Base-by-base conservation (phyloP, 1,284 basidiomycete species). In the Schizopora paradoxa region DNA sequence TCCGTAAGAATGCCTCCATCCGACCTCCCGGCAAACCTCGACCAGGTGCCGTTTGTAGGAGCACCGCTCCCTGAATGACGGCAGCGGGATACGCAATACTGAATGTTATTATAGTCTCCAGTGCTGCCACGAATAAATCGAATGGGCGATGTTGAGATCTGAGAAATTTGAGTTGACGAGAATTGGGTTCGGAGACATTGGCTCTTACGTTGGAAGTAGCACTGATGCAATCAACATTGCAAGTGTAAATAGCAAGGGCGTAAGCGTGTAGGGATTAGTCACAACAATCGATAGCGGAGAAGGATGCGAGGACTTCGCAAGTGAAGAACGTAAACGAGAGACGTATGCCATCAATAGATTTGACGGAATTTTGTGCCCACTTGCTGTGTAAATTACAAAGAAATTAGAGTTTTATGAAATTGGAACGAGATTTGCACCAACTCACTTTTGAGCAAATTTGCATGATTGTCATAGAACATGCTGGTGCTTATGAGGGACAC, bases 11-110 rank as follows among this genome's bases (percentile, higher is more conserved):
- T 0, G 76, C 70, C 54, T 87, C 82, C 82, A 91, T 91, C 47
- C 81, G 76, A 2, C 77, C 79, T 38, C 72, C 72, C 1, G 69
- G 62, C 1, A 73, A 55, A 1, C 81, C 77, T 16, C 84, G 68
- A 5, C 70, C 65, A 0, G 92, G 92, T 0, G 91, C 79, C 0
- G 92, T 96, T 61, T 96, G 92, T 2, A 96, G 65, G 1, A 97
- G 70, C 1, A 92, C 82, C 6, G 84, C 79, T 2, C 88, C 91
- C 21, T 92, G 83, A 0, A 86, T 76, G 3, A 82, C 70, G 16
- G 82, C 88, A 0, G 90, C 82, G 1, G 81, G 78, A 61, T 91
- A 94, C 0, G 91, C 84, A 22, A 94, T 72, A 34, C 79, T 76
- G 61, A 86, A 86, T 6, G 91, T 93, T 8, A 87, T 67, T 5